Conservation (phyloP, 257 asterid species). For the Euphrasia confusa region DNA sequence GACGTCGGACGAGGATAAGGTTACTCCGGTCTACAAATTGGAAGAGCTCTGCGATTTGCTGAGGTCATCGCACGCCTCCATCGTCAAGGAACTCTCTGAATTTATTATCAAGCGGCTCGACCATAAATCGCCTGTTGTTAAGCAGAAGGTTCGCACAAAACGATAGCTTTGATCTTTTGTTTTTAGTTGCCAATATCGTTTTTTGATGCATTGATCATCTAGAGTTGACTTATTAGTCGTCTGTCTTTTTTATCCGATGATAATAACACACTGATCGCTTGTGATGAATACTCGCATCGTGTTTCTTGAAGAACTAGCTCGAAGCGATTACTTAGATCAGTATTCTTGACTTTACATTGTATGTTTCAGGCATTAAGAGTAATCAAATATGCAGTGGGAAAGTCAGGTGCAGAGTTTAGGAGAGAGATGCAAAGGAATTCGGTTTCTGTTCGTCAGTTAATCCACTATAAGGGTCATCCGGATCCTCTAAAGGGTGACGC, state of each 20-base stretch:
- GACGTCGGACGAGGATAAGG: slow-evolving; percentile 94
- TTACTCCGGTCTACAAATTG: slow-evolving; percentile 89
- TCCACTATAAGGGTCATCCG: slow-evolving; percentile 90
- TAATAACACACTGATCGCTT: neutral
- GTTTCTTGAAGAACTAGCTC: neutral
- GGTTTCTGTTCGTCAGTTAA: slow-evolving; percentile 75
- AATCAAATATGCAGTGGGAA: slow-evolving; percentile 85
- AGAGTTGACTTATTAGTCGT: neutral
- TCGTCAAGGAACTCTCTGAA: slow-evolving; percentile 83
- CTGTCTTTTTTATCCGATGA: neutral
- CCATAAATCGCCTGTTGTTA: slow-evolving; percentile 85
- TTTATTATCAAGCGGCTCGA: slow-evolving; percentile 92
- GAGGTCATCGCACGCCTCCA: slow-evolving; percentile 65
- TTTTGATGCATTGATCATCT: slow-evolving; percentile 12
- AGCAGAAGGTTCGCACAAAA: slow-evolving; percentile 54
- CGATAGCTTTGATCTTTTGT: neutral
- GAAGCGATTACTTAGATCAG: neutral
- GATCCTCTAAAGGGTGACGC: slow-evolving; percentile 96
- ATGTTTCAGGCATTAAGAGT: slow-evolving; percentile 70
- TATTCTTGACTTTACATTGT: neutral
- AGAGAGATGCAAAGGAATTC: slow-evolving; percentile 99
- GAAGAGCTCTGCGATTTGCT: slow-evolving; percentile 92
- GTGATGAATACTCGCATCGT: neutral
- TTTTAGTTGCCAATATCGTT: neutral
- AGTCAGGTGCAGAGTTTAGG: slow-evolving; percentile 90